Evolutionary conservation across 305 asterid genomes (phyloP).

Genomic region (Caryopteris hybrid): DNA sequence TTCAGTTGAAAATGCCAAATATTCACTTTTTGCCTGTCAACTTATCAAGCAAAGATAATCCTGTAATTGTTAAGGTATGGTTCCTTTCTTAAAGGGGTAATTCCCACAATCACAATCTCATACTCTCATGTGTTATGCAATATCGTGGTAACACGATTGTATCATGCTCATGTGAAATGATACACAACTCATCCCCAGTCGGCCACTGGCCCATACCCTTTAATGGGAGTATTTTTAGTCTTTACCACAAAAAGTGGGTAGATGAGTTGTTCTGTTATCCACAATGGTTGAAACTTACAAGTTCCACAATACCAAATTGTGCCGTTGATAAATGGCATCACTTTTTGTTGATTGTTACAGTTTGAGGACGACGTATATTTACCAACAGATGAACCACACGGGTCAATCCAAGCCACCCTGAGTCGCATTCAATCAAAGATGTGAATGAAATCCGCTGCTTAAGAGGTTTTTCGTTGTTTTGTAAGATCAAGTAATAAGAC

Average conservation of each 20-base stretch:
- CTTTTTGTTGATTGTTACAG: constrained; percentile 35
- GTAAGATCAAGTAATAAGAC: constrained; percentile 5
- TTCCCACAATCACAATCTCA: no score
- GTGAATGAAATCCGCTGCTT: constrained; percentile 42
- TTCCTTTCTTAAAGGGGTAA: constrained; percentile 2
- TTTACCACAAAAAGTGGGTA: not conserved
- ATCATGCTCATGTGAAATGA: no score
- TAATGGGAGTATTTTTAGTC: no score
- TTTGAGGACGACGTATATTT: constrained; percentile 83
- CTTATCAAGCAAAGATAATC: constrained; percentile 76
- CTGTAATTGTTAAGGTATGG: constrained; percentile 72
- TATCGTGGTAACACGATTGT: no score
- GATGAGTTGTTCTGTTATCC: not conserved
- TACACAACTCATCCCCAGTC: no score
- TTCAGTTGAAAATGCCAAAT: constrained; percentile 87
- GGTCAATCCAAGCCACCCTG: constrained; percentile 81
- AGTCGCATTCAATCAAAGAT: constrained; percentile 69
- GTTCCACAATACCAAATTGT: no score
- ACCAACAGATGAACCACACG: constrained; percentile 96
- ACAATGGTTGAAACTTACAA: not conserved
- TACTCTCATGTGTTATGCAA: no score
- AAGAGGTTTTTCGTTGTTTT: not conserved
- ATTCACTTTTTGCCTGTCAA: constrained; percentile 90
- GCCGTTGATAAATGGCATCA: not conserved
- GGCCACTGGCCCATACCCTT: no score